A percentile compares a stretch with the other conserved stretches of the same genome.
Conservation (phyloP, 106 monocot species). For the Allium cepa region DNA sequence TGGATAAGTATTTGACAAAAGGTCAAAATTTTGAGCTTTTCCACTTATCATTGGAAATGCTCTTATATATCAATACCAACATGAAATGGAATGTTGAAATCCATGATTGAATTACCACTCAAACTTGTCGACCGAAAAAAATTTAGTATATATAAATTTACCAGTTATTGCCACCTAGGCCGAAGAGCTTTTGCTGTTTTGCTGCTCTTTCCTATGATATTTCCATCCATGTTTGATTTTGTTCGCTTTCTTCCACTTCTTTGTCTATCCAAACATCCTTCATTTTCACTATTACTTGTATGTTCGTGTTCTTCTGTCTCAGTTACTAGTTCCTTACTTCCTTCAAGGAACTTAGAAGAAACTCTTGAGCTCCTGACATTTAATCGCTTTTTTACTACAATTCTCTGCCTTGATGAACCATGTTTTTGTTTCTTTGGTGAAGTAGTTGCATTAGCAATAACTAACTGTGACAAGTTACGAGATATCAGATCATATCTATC, state of each 20-base stretch:
- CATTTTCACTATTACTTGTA: neutral
- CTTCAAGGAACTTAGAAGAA: neutral
- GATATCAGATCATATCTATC: neutral
- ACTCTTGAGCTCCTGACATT: neutral
- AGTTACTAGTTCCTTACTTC: neutral
- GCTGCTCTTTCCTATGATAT: neutral
- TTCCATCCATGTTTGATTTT: neutral
- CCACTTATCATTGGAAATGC: too few species aligned
- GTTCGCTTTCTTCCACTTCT: conserved; percentile 5
- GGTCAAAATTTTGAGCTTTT: too few species aligned
- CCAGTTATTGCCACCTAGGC: conserved; percentile 7
- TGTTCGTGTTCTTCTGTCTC: neutral
- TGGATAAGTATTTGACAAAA: too few species aligned
- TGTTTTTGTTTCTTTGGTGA: neutral
- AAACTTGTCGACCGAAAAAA: too few species aligned
- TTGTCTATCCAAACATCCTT: neutral
- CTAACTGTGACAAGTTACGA: neutral
- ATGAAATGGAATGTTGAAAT: too few species aligned
- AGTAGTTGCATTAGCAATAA: neutral
- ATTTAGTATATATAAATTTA: too few species aligned
- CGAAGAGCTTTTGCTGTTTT: conserved; percentile 6
- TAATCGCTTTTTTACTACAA: neutral
- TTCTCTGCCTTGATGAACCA: neutral
- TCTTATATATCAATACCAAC: too few species aligned
- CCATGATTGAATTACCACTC: too few species aligned